Evolutionary conservation across 169 alveolate species (phyloP).

Genomic region (Eimeria acervulina): DNA sequence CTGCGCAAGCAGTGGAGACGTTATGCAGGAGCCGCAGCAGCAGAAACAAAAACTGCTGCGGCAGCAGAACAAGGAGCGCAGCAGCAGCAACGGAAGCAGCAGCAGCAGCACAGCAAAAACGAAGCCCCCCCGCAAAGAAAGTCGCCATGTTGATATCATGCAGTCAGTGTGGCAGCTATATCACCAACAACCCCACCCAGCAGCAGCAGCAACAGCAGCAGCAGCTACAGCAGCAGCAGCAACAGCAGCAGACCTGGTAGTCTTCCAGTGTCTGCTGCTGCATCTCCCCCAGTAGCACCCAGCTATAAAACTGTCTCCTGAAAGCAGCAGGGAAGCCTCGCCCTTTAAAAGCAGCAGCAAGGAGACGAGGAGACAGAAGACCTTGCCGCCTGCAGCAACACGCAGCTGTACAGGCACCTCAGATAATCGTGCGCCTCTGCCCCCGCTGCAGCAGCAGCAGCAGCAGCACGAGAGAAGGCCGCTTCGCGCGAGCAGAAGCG

Average conservation of each 20-base stretch:
- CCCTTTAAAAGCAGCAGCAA: neutral
- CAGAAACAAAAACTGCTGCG: neutral
- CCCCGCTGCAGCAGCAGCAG: neutral
- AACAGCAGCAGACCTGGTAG: neutral
- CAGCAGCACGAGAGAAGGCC: neutral
- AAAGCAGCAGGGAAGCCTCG: slow-evolving; percentile 4
- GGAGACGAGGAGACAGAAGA: neutral
- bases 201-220: neutral
- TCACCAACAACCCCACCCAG: no score
- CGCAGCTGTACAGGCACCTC: neutral
- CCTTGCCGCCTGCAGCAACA: slow-evolving; percentile 14
- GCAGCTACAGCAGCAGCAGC: slow-evolving; percentile 17
- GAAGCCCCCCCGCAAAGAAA: neutral
- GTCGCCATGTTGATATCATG: no score
- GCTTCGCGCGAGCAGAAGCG: neutral
- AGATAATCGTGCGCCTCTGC: neutral
- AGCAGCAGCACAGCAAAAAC: neutral
- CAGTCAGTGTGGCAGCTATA: no score
- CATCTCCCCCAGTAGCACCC: neutral
- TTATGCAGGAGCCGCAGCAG: neutral
- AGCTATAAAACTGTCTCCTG: neutral
- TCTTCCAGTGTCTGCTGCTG: slow-evolving; percentile 13
- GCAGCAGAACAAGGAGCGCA: neutral
- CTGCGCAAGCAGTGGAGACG: neutral
- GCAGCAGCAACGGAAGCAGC: slow-evolving; percentile 8